Base-by-base conservation (phyloP, 305 asterid genomes). In the Fraxinus velutina region DNA sequence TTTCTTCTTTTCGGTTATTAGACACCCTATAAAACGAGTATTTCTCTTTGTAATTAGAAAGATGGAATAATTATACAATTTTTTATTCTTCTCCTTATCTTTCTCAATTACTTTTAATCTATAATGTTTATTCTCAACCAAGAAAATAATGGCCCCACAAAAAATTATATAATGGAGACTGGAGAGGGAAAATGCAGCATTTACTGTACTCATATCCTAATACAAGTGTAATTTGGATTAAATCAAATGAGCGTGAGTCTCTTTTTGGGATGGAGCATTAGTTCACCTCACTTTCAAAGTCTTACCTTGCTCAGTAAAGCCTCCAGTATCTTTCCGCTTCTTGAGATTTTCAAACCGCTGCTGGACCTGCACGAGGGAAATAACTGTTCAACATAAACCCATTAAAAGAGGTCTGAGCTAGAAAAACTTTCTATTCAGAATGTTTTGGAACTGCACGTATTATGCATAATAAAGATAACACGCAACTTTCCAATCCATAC, bases 251-350 rank as follows among this genome's bases (percentile, higher is more conserved):
- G 36, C 19, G 39, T 6, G 57, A 21, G 24, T 12, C 36, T 39
- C 80, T 4, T 24, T 57, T 57, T 66, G 57, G 22, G 83, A 70
- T 21, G 47, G 68, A 3, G 62, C 21, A 66, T 55, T 76, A 77
- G 78, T 37, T 78, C 32, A 81, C 66, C 42, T 15, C 39, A 17
- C 6, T 64, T 32, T 74, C 74, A 10, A 75, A 71, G 44, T 78
- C 80, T 85, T 86, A 94, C 98, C 97, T 86, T 96, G 96, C 85
- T 91, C 97, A 2, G 97, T 92, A 85, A 94, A 92, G 86, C 94
- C 91, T 81, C 85, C 91, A 70, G 95, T 89, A 89, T 92, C 97
- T 88, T 94, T 96, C 74, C 96, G 91, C 87, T 93, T 96, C 91
- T 96, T 96, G 70, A 93, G 94, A 80, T 84, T 82, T 83, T 96